Percentiles rank a stretch among this genome's conserved stretches.
Evolutionary conservation across 352 stramenopile genomes (phyloP).

Genomic region (Pythium chondricola): DNA sequence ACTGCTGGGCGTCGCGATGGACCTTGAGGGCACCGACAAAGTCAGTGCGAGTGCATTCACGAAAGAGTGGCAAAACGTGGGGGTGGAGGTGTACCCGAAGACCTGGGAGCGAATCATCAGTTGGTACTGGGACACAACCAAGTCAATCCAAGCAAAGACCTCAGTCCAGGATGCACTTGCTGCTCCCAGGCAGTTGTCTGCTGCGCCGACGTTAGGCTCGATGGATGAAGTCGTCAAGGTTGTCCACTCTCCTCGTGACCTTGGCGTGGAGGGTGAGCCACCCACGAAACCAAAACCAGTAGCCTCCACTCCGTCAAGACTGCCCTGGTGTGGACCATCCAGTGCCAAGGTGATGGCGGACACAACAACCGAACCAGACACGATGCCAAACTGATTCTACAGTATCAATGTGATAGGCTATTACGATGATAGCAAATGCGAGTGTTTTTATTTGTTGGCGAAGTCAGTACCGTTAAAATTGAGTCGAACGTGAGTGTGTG

Average conservation of each 20-base stretch:
- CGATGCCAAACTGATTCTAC: too few relatives aligned
- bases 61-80: conserved; percentile 32
- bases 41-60: conserved; percentile 33
- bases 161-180: conserved; percentile 3
- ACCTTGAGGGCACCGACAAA: conserved; percentile 32
- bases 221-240: conserved; percentile 33
- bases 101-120: conserved; percentile 33
- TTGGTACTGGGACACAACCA: conserved; percentile 55
- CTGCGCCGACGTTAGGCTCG: neutral
- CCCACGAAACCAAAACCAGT: conserved; percentile 6
- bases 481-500: too few relatives aligned
- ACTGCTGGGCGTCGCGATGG: conserved; percentile 44
- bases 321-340: neutral
- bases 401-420: too few relatives aligned
- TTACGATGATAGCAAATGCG: too few relatives aligned
- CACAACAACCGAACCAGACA: too few relatives aligned
- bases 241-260: conserved; percentile 32
- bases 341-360: conserved; percentile 3
- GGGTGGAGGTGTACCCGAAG: conserved; percentile 30
- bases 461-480: too few relatives aligned
- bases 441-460: too few relatives aligned
- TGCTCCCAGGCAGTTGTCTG: neutral
- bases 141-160: neutral
- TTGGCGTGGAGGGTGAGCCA: conserved; percentile 15
- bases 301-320: neutral